Conservation (phyloP, 2,329 filamentous ascomycete genomes). For the Penicillium sp. region DNA sequence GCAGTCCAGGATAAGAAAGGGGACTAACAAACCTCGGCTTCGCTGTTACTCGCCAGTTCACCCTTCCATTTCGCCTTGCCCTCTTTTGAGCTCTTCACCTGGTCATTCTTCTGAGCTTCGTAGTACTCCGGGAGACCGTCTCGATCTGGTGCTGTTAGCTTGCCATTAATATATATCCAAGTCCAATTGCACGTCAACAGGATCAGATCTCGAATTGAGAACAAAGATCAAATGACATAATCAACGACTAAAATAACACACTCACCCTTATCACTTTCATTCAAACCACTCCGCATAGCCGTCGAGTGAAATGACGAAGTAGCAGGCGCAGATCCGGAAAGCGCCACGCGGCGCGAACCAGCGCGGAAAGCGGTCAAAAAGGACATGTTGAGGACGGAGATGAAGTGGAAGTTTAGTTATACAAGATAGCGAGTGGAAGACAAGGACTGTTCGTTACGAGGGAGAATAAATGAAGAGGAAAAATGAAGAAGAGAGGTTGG, state of each 20-base stretch:
- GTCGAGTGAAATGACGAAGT: slow-evolving; percentile 29
- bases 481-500: too few species aligned
- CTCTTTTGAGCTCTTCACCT: slow-evolving; percentile 45
- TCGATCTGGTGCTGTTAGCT: slow-evolving; percentile 29
- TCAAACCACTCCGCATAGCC: slow-evolving; percentile 23
- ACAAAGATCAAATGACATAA: too few species aligned
- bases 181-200: too few species aligned
- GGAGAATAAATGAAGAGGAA: background rate
- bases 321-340: slow-evolving; percentile 12
- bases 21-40: slow-evolving; percentile 57
- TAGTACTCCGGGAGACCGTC: slow-evolving; percentile 43
- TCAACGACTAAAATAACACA: slow-evolving; percentile 3
- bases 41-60: slow-evolving; percentile 69
- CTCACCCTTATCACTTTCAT: slow-evolving; percentile 35
- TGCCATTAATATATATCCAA: background rate
- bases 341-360: slow-evolving; percentile 20
- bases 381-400: slow-evolving; percentile 28
- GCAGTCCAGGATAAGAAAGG: background rate
- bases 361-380: slow-evolving; percentile 30
- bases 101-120: slow-evolving; percentile 58
- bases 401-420: background rate
- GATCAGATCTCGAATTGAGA: too few species aligned
- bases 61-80: slow-evolving; percentile 71
- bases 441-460: too few species aligned
- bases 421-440: too few species aligned